These are phyloP conservation scores for Penicillium coprophilum DNA, from an alignment of 495 filamentous ascomycete genomes.

Conservation along the genomic window DNA sequence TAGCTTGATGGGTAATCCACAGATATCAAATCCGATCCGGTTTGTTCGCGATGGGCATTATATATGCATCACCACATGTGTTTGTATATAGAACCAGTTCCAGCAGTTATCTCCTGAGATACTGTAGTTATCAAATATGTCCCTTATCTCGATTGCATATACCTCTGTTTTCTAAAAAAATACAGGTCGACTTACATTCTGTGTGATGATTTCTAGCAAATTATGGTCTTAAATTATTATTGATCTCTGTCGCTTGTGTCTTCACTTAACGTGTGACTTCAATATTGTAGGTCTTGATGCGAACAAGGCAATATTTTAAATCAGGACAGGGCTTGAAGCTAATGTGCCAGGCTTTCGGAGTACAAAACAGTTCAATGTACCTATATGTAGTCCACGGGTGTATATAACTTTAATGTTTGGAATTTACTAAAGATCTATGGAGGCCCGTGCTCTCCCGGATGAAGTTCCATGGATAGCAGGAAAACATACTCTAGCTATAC, in stretches of 20 bases:
- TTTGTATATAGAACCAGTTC: slow-evolving; percentile 6
- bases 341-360: too few relatives aligned
- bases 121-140: background rate
- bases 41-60: background rate
- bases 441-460: background rate
- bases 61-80: background rate
- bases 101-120: background rate
- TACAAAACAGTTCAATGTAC: too few relatives aligned
- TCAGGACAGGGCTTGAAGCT: too few relatives aligned
- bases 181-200: background rate
- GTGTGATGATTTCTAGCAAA: background rate
- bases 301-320: too few relatives aligned
- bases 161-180: background rate
- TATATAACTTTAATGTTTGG: too few relatives aligned
- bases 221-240: background rate
- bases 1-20: background rate
- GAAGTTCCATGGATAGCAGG: background rate
- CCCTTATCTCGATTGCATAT: background rate
- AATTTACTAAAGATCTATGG: too few relatives aligned
- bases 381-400: too few relatives aligned
- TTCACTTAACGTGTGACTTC: too few relatives aligned
- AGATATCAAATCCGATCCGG: background rate
- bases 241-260: background rate
- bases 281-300: too few relatives aligned
- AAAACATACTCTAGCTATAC: background rate